These are phyloP conservation scores for Extremus antarcticus DNA, from an alignment of 495 filamentous ascomycete genomes.

Conservation along the genomic window DNA sequence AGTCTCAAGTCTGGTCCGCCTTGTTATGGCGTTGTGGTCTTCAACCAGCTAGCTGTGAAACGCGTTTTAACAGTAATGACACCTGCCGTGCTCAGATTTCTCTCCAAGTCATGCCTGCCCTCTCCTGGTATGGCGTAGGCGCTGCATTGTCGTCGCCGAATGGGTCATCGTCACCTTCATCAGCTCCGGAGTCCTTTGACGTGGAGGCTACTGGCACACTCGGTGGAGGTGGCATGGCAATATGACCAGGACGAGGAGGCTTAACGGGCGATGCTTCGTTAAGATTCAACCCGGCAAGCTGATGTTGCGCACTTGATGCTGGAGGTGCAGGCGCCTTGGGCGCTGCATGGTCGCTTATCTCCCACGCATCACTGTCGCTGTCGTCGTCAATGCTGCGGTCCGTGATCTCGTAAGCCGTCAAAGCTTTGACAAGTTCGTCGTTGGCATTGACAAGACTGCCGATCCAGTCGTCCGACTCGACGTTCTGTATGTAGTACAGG, in stretches of 20 bases:
- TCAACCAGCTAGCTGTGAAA: too few relatives aligned
- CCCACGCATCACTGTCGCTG: slow-evolving; percentile 67
- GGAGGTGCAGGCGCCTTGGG: not conserved
- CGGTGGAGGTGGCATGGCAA: slow-evolving; percentile 31
- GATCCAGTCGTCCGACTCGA: slow-evolving; percentile 38
- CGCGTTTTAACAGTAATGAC: not conserved
- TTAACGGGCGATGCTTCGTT: slow-evolving; percentile 26
- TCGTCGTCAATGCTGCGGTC: slow-evolving; percentile 95
- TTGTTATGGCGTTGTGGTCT: too few relatives aligned
- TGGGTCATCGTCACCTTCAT: slow-evolving; percentile 57
- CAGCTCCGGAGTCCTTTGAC: slow-evolving; percentile 23
- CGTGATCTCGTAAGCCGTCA: slow-evolving; percentile 89
- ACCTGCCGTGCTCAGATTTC: slow-evolving; percentile 9
- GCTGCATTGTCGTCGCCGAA: slow-evolving; percentile 69
- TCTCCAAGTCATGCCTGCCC: slow-evolving; percentile 44
- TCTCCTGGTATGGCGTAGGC: slow-evolving; percentile 47
- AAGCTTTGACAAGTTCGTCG: slow-evolving; percentile 61
- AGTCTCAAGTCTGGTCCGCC: too few relatives aligned
- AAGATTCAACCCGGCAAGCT: slow-evolving; percentile 28
- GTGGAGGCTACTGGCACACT: slow-evolving; percentile 26
- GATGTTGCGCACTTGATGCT: not conserved
- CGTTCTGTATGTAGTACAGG: slow-evolving; percentile 59
- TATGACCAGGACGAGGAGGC: slow-evolving; percentile 26
- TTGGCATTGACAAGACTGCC: slow-evolving; percentile 37
- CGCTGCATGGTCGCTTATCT: slow-evolving; percentile 6